Percentiles rank a stretch among this genome's conserved stretches.
Evolutionary conservation across 2,329 filamentous ascomycete genomes (phyloP).

Genomic region (Pseudopyrenochaeta lycopersici): DNA sequence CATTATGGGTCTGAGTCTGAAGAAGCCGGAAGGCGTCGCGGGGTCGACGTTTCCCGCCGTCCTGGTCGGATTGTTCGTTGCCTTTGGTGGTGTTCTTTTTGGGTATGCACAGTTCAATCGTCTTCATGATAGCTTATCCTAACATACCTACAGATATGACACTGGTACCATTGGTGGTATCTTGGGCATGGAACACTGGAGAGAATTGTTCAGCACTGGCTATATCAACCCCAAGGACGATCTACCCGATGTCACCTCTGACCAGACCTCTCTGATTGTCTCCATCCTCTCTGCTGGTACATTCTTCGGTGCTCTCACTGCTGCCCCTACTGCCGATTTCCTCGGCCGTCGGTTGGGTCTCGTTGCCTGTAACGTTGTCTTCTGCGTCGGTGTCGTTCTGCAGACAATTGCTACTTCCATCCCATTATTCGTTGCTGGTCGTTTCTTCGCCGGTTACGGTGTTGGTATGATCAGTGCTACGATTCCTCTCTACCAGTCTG

Average conservation of each 20-base stretch:
- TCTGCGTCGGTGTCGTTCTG: slow-evolving; percentile 52
- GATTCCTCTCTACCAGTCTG: slow-evolving; percentile 75
- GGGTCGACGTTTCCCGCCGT: slow-evolving; percentile 58
- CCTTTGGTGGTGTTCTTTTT: slow-evolving; percentile 56
- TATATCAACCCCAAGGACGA: slow-evolving; percentile 51
- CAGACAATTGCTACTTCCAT: slow-evolving; percentile 48
- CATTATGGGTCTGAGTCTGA: slow-evolving; percentile 53
- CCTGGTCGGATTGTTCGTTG: slow-evolving; percentile 54
- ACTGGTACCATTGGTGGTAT: slow-evolving; percentile 64
- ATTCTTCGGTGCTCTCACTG: slow-evolving; percentile 75
- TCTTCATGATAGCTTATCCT: slow-evolving; percentile 3
- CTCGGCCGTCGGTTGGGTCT: slow-evolving; percentile 74
- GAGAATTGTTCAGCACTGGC: slow-evolving; percentile 65
- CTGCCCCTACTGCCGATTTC: slow-evolving; percentile 72
- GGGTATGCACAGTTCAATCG: slow-evolving; percentile 36
- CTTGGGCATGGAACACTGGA: slow-evolving; percentile 74
- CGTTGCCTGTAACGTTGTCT: slow-evolving; percentile 45
- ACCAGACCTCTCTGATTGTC: slow-evolving; percentile 76
- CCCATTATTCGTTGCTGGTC: slow-evolving; percentile 51
- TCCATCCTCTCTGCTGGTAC: slow-evolving; percentile 86
- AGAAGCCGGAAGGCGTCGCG: slow-evolving; percentile 78
- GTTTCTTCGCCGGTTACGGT: slow-evolving; percentile 53
- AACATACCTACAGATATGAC: slow-evolving; percentile 43
- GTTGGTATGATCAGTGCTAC: slow-evolving; percentile 52
- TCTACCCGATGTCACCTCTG: slow-evolving; percentile 40